phyloP scores from a whole-genome alignment of 2,329 filamentous ascomycete genomes.

The Teratosphaeria zuluensis region DNA sequence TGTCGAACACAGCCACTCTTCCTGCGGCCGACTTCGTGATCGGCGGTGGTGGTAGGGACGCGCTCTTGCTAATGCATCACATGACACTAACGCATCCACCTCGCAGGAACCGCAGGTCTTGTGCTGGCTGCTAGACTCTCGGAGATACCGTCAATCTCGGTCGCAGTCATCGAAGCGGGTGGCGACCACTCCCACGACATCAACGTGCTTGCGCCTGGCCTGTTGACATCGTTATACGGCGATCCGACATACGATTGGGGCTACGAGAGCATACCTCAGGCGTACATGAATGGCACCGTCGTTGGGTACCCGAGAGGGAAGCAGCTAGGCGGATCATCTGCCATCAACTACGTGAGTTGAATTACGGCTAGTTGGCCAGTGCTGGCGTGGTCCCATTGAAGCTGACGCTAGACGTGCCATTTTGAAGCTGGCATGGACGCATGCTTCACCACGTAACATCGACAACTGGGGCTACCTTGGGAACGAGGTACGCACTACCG shows the following conservation, averaged over 20 bases:
- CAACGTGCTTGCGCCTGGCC: conserved; percentile 20
- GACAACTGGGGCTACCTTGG: conserved; percentile 26
- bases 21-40: conserved; percentile 5
- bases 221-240: conserved; percentile 8
- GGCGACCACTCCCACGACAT: conserved; percentile 15
- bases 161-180: conserved; percentile 27
- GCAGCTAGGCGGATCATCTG: conserved; percentile 26
- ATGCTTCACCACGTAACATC: conserved; percentile 23
- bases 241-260: conserved; percentile 5
- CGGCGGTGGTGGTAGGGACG: conserved; percentile 4
- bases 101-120: conserved; percentile 9
- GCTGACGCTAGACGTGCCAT: conserved; percentile 28
- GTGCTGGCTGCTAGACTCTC: conserved; percentile 14
- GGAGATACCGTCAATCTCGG: conserved; percentile 9
- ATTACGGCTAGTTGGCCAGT: conserved; percentile 4
- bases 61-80: not conserved
- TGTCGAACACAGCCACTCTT: conserved; percentile 4
- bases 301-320: conserved; percentile 1
- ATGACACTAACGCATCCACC: not conserved
- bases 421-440: conserved; percentile 23
- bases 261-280: conserved; percentile 1
- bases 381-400: conserved; percentile 12
- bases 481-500: conserved; percentile 2
- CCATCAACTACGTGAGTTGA: conserved; percentile 25
- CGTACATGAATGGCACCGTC: not conserved